phyloP scores from a whole-genome alignment of 2,329 filamentous ascomycete species.

The Penicillium occitanis region DNA sequence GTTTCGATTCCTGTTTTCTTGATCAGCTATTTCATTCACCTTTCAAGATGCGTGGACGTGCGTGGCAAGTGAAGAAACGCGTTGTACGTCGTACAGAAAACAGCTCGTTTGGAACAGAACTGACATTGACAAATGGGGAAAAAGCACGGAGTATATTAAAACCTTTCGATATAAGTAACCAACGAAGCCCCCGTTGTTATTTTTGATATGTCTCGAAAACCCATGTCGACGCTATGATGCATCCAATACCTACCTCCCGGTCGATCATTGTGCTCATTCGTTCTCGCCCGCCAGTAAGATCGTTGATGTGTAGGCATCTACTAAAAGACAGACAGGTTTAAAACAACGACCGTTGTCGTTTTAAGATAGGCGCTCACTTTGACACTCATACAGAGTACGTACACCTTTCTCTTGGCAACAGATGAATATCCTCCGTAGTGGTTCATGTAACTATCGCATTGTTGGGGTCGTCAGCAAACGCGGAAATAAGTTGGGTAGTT shows the following conservation, averaged over 20 bases:
- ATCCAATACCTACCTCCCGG: background rate
- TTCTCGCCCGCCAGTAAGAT: background rate
- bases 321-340: background rate
- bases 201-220: background rate
- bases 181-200: too few relatives aligned
- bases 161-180: background rate
- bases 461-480: background rate
- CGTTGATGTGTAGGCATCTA: background rate
- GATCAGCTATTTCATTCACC: background rate
- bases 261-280: background rate
- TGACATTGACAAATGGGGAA: background rate
- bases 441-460: conserved; percentile 4
- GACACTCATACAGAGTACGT: background rate
- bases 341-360: background rate
- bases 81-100: background rate
- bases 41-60: background rate
- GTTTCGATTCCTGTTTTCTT: background rate
- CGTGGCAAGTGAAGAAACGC: background rate
- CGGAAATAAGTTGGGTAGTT: background rate
- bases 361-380: background rate
- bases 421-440: background rate
- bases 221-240: background rate
- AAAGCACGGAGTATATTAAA: conserved; percentile 3
- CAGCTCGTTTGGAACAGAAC: background rate
- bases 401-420: background rate